Conservation (phyloP, 176 grass and related monocot species). For the Carex scoparia region DNA sequence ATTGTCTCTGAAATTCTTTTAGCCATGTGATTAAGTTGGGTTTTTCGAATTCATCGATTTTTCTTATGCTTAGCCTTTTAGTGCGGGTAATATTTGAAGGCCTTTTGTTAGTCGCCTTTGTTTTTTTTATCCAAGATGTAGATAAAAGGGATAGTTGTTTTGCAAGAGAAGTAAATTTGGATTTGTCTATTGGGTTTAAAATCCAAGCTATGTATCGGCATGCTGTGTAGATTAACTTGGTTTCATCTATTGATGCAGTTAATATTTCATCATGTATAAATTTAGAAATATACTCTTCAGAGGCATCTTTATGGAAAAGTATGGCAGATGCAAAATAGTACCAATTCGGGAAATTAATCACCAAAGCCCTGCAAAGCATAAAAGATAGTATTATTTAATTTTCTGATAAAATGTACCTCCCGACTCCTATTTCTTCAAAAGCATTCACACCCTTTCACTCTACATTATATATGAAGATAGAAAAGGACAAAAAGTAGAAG, state of each 20-base stretch:
- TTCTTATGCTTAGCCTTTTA: conserved; percentile 23
- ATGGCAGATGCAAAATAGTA: conserved; percentile 66
- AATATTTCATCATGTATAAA: conserved; percentile 36
- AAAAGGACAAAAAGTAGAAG: neutral
- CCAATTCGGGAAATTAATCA: conserved; percentile 67
- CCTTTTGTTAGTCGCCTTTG: neutral
- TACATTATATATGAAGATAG: neutral
- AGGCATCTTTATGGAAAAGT: conserved; percentile 49
- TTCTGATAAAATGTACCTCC: neutral
- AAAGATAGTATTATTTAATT: neutral
- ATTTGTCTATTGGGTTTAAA: conserved; percentile 39
- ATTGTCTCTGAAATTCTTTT: conserved; percentile 53
- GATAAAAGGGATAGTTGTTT: conserved; percentile 23
- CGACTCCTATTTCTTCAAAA: neutral
- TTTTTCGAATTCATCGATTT: conserved; percentile 20
- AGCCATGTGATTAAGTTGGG: conserved; percentile 37
- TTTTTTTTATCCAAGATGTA: conserved; percentile 22
- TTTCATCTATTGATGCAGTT: conserved; percentile 39
- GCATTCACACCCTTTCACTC: neutral
- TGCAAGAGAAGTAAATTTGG: conserved; percentile 17
- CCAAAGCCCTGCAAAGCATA: conserved; percentile 49
- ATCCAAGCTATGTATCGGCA: conserved; percentile 69
- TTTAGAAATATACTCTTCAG: conserved; percentile 50
- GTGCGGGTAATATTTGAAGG: neutral
- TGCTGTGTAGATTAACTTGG: conserved; percentile 42